phyloP scores from a whole-genome alignment of 495 filamentous ascomycete genomes.

The Evansstolkia leycettana region DNA sequence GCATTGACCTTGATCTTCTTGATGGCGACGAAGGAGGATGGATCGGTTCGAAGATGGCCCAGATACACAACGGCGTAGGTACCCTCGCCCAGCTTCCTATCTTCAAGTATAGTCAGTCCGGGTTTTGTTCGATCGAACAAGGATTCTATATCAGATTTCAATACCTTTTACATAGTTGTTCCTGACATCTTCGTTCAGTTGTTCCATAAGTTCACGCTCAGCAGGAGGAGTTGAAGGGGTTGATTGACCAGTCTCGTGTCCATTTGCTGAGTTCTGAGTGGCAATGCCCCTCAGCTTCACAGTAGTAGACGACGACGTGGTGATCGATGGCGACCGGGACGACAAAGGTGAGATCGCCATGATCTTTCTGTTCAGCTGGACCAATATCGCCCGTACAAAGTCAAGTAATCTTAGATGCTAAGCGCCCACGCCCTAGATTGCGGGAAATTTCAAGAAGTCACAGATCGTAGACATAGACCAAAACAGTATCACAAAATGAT shows the following conservation, averaged over 20 bases:
- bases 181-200: constrained; percentile 79
- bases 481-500: no score
- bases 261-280: constrained; percentile 16
- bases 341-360: constrained; percentile 37
- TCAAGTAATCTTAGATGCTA: background rate
- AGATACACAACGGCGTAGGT: constrained; percentile 95
- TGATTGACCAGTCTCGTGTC: constrained; percentile 4
- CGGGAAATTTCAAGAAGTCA: no score
- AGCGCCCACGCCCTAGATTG: no score
- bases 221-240: constrained; percentile 7
- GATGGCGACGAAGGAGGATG: constrained; percentile 68
- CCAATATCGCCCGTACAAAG: background rate
- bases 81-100: constrained; percentile 85
- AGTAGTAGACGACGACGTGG: constrained; percentile 20
- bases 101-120: constrained; percentile 22
- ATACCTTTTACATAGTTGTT: constrained; percentile 81
- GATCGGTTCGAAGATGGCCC: constrained; percentile 60
- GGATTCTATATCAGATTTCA: background rate
- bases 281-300: constrained; percentile 26
- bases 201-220: constrained; percentile 58
- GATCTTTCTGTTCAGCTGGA: background rate
- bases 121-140: no score
- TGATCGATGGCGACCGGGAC: constrained; percentile 20
- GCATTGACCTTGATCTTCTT: constrained; percentile 96
- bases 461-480: no score